Evolutionary conservation across 202 grass and related monocot genomes (phyloP), one percentile per base, ranked within the genome.

Genomic region (Zizania palustris): DNA sequence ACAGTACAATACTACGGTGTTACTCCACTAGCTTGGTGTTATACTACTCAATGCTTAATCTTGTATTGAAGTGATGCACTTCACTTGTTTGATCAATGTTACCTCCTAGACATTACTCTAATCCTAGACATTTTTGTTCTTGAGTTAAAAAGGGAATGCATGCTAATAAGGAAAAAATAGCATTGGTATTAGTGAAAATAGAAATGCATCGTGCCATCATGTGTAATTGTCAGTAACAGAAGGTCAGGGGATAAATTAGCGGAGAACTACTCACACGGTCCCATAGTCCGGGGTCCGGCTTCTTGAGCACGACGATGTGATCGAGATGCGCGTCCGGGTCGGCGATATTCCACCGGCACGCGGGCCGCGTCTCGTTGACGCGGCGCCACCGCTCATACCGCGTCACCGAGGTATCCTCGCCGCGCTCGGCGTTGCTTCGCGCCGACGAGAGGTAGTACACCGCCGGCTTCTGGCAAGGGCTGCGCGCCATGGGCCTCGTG

Each of bases 401-500:
- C 22, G 95, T 98, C 35, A 92, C 74, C 65, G 82, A 94, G 59
- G 89, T 90, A 34, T 71, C 76, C 50, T 44, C 72, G 45, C 82
- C 84, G 38, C 77, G 81, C 9, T 60, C 39, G 15, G 40, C 48
- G 44, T 78, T 82, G 6, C 74, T 63, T 60, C 73, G 71, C 62
- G 88, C 61, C 13, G 85, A 45, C 38, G 85, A 82, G 67, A 98
- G 43, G 85, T 98, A 98, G 82, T 98, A 98, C 35, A 94, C 85
- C n/a, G 80, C 88, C 0, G 95, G 95, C 77, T 87, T 92, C 84
- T 98, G 91, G 87, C 95, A 98, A 59, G 91, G 95, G 59, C 80
- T 92, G 56, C 91, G 91, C 55, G 91, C 91, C 61, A 92, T 69
- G 0, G 90, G 90, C 45, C 93, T 75, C 0, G 93, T 97, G 85